Evolutionary conservation across 768 basidiomycete species (phyloP), one percentile per base, ranked within the genome.

Genomic region (Pholiota conissans): DNA sequence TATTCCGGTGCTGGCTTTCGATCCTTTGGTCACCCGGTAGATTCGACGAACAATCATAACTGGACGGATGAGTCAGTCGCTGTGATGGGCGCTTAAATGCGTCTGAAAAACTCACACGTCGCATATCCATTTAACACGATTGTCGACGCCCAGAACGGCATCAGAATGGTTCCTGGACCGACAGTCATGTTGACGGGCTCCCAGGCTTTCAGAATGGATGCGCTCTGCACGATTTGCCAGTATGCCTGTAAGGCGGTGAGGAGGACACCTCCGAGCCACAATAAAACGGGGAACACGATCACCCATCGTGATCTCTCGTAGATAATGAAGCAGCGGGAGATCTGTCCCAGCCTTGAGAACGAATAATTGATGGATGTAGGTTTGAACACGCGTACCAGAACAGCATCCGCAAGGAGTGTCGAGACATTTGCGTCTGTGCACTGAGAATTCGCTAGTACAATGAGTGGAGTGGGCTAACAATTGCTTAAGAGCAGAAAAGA

Each of bases 291-390:
- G 24, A 66, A 48, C 8, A 53, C 22, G 34, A 64, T 46, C 2
- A 57, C 49, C 2, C 37, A 45, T 16, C 26, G 28, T 22, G 60
- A 63, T 46, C 56, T 60, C 3, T 30, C 24, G 48, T 57, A 68
- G 11, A 65, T 26, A 34, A 62, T 53, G 64, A 64, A 68, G 47
- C 63, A 64, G 10, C 67, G 60, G 47, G 61, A 63, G 26, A 64
- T 64, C 67, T 22, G 32, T 22, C 18, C 14, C n/a, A 26, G 6
- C 24, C 11, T 2, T 3, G 18, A 16, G 6, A 20, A 51, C 18
- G 6, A 29, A 18, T 49, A 16, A 18, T 5, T 1, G 13, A 14
- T 22, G 11, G 20, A 27, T n/a, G 2, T 7, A 32, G 13, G 30
- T 6, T 32, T 6, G 30, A 48, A 16, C 11, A 11, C 9, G 53